Evolutionary conservation across 495 filamentous ascomycete genomes (phyloP).

Genomic region (Recurvomyces mirabilis): DNA sequence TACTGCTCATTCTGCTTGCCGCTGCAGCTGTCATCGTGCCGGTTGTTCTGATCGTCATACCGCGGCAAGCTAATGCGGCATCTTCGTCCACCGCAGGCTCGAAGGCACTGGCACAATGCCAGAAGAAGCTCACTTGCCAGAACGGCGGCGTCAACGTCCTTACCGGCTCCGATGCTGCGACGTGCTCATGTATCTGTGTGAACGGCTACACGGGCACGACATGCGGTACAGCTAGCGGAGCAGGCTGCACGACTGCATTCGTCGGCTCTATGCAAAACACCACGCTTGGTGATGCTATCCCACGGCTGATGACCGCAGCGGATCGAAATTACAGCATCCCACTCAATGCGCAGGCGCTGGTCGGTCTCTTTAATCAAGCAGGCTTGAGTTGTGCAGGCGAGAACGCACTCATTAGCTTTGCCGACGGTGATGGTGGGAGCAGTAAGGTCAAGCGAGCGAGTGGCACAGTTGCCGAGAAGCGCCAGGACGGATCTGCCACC

Average conservation of each 20-base stretch:
- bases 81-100: conserved; percentile 29
- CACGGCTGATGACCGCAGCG: conserved; percentile 54
- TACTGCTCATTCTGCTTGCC: conserved; percentile 62
- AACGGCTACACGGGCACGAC: conserved; percentile 74
- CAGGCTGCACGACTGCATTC: conserved; percentile 60
- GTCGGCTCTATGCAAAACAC: conserved; percentile 46
- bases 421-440: conserved; percentile 34
- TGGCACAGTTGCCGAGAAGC: not conserved
- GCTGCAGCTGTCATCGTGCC: conserved; percentile 83
- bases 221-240: conserved; percentile 46
- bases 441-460: not conserved
- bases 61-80: conserved; percentile 32
- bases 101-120: conserved; percentile 8
- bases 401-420: conserved; percentile 79
- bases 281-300: conserved; percentile 69
- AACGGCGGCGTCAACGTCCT: conserved; percentile 74
- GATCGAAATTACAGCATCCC: conserved; percentile 62
- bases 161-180: conserved; percentile 38
- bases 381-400: conserved; percentile 68
- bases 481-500: not conserved
- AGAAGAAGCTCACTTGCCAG: conserved; percentile 41
- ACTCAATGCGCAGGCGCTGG: conserved; percentile 51
- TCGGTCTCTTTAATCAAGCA: conserved; percentile 62
- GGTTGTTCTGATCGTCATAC: conserved; percentile 65
- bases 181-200: conserved; percentile 76